Evolutionary conservation across 441 rosid species (phyloP).

Genomic region (Erodium moschatum): DNA sequence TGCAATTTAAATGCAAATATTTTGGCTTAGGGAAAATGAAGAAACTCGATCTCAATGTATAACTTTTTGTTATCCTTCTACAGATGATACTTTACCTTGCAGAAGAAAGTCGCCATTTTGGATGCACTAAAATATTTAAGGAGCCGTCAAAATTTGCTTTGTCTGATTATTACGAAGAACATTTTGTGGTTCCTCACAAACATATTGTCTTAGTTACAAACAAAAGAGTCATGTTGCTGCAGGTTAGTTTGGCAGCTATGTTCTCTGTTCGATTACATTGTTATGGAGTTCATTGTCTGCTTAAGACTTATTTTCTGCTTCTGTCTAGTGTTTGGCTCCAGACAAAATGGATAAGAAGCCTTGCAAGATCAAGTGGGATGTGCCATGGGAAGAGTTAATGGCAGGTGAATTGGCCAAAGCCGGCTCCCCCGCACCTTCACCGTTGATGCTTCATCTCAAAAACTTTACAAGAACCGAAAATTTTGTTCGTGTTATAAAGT

Average conservation of each 20-base stretch:
- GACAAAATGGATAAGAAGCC: slow-evolving; percentile 87
- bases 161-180: slow-evolving; percentile 86
- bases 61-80: slow-evolving; percentile 21
- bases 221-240: slow-evolving; percentile 75
- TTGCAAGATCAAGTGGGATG: slow-evolving; percentile 94
- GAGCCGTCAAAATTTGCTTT: slow-evolving; percentile 92
- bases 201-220: slow-evolving; percentile 78
- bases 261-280: not conserved
- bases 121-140: slow-evolving; percentile 88
- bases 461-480: slow-evolving; percentile 68
- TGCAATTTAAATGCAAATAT: too few relatives aligned
- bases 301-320: slow-evolving; percentile 17
- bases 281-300: not conserved
- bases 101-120: slow-evolving; percentile 89
- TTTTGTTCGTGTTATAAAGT: slow-evolving; percentile 81
- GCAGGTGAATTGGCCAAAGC: slow-evolving; percentile 92
- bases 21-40: not conserved
- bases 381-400: slow-evolving; percentile 92
- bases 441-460: slow-evolving; percentile 85
- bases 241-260: slow-evolving; percentile 36
- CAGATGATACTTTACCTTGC: slow-evolving; percentile 92
- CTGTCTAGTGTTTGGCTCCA: slow-evolving; percentile 51
- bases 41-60: not conserved
- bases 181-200: slow-evolving; percentile 69
- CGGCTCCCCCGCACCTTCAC: slow-evolving; percentile 68